Conservation (phyloP, 805 yeast species). For the Scheffersomyces stipitis region DNA sequence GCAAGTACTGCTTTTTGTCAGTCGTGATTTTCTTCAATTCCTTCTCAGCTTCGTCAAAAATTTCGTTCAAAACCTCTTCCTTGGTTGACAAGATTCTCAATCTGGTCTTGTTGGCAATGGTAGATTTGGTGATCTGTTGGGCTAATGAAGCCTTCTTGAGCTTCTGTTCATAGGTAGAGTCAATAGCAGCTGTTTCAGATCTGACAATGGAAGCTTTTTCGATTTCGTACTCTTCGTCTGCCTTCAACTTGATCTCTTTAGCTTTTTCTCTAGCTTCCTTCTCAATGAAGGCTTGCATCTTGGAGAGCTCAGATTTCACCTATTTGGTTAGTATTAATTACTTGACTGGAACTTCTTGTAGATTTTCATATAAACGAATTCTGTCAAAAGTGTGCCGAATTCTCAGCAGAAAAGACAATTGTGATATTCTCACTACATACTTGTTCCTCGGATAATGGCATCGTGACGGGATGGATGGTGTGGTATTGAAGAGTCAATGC, state of each 20-base stretch:
- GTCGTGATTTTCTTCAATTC: conserved; percentile 60
- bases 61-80: conserved; percentile 68
- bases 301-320: conserved; percentile 93
- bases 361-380: background rate
- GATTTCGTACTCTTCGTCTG: conserved; percentile 98
- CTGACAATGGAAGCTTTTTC: conserved; percentile 96
- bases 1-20: conserved; percentile 60
- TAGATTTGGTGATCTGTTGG: conserved; percentile 94
- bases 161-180: conserved; percentile 72
- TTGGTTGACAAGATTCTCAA: conserved; percentile 85
- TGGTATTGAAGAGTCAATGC: too few species aligned
- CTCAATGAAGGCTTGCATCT: conserved; percentile 98
- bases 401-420: background rate
- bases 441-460: conserved; percentile 33
- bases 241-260: conserved; percentile 90
- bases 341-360: too few species aligned
- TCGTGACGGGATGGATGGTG: conserved; percentile 11
- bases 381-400: background rate
- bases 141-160: conserved; percentile 89
- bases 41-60: conserved; percentile 67
- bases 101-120: conserved; percentile 93
- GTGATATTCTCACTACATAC: conserved; percentile 13
- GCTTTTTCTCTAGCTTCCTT: conserved; percentile 99
- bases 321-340: conserved; percentile 27
- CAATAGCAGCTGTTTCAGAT: conserved; percentile 86